Evolutionary conservation across 306 rosid genomes (phyloP).

Genomic region (Lathyrus aphaca): DNA sequence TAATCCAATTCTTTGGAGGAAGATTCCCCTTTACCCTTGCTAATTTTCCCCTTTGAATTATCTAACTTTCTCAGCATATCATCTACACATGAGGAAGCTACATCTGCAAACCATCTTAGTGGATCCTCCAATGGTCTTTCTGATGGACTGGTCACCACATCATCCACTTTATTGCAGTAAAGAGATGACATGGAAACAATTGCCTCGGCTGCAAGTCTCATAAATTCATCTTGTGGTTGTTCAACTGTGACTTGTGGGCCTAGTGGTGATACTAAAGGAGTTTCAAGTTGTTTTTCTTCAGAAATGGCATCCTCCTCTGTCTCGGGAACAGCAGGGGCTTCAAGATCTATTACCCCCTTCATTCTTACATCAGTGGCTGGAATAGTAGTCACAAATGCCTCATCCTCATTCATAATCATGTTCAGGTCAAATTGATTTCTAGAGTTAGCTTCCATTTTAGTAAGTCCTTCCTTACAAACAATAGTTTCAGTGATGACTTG

Average conservation of each 20-base stretch:
- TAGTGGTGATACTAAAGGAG: conserved; percentile 33
- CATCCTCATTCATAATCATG: conserved; percentile 70
- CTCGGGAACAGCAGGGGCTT: conserved; percentile 67
- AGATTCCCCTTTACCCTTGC: conserved; percentile 46
- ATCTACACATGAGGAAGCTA: conserved; percentile 55
- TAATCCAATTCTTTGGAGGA: conserved; percentile 64
- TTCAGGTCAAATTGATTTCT: conserved; percentile 81
- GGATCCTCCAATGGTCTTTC: conserved; percentile 52
- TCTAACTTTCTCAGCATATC: conserved; percentile 48
- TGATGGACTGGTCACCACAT: conserved; percentile 45
- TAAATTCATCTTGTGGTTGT: conserved; percentile 55
- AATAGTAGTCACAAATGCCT: conserved; percentile 50
- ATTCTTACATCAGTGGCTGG: conserved; percentile 42
- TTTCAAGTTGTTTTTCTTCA: conserved; percentile 51
- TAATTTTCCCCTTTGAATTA: conserved; percentile 38
- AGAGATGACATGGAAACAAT: conserved; percentile 70
- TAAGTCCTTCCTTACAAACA: conserved; percentile 44
- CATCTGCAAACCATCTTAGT: conserved; percentile 80
- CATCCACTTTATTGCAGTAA: conserved; percentile 46
- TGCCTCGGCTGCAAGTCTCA: conserved; percentile 74
- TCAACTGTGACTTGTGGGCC: conserved; percentile 42
- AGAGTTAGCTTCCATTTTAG: conserved; percentile 44
- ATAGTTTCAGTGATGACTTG: conserved; percentile 41
- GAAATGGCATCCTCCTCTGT: conserved; percentile 51
- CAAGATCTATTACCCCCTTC: conserved; percentile 68